These are phyloP conservation scores for Parsonsia alboflavescens DNA, from an alignment of 257 asterid genomes.

Conservation along the genomic window DNA sequence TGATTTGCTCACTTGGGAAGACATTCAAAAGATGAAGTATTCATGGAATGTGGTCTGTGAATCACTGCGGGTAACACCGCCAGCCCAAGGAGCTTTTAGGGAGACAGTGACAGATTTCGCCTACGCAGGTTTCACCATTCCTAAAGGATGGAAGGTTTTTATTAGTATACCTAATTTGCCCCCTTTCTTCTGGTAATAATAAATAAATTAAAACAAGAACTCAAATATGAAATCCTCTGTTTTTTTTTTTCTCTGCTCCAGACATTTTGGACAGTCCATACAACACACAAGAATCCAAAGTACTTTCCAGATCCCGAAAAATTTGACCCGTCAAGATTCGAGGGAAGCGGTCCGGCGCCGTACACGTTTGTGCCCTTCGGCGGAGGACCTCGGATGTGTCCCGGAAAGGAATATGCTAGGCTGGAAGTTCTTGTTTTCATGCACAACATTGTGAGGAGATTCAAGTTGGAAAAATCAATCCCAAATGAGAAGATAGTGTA, in stretches of 20 bases:
- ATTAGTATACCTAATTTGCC: no score
- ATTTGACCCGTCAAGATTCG: constrained; percentile 35
- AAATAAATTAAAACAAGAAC: no score
- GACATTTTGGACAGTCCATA: constrained; percentile 29
- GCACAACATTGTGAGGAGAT: constrained; percentile 24
- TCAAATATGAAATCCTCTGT: no score
- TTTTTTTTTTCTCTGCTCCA: background rate
- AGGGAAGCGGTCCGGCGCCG: constrained; percentile 20
- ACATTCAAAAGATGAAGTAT: constrained; percentile 30
- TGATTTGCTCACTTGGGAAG: constrained; percentile 31
- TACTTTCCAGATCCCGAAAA: constrained; percentile 29
- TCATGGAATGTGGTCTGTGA: constrained; percentile 20
- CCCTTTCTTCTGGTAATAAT: no score
- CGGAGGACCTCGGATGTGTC: constrained; percentile 28
- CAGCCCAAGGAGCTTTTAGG: constrained; percentile 27
- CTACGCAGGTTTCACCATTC: constrained; percentile 3
- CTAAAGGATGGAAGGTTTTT: constrained; percentile 35
- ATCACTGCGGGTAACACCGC: constrained; percentile 22
- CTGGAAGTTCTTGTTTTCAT: constrained; percentile 24
- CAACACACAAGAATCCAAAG: constrained; percentile 30
- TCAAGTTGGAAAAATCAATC: constrained; percentile 19
- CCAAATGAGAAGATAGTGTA: constrained; percentile 20
- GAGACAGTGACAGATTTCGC: constrained; percentile 22
- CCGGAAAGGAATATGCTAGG: constrained; percentile 26
- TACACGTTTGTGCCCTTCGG: constrained; percentile 32